Evolutionary conservation across 2,329 filamentous ascomycete genomes (phyloP).

Genomic region (Cercospora beticola): DNA sequence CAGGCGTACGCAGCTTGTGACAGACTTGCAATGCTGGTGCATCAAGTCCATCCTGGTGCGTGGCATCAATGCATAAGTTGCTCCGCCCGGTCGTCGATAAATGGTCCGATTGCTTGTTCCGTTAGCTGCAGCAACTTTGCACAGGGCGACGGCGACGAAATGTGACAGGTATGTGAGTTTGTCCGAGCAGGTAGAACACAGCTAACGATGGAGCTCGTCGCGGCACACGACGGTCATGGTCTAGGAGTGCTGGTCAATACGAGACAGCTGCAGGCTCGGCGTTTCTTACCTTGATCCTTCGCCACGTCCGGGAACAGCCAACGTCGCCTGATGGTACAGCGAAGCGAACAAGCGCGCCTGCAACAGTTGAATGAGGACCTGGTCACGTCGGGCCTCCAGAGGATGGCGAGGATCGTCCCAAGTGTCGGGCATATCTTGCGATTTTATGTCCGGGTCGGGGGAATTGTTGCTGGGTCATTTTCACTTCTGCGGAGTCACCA

Average conservation of each 20-base stretch:
- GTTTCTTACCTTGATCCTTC: neutral
- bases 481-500: neutral
- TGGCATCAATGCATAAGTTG: neutral
- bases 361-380: neutral
- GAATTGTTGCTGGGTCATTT: neutral
- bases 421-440: neutral
- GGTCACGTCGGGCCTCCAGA: neutral
- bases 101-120: neutral
- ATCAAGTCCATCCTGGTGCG: neutral
- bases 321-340: neutral
- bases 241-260: neutral
- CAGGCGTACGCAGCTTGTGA: neutral
- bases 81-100: neutral
- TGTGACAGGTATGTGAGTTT: neutral
- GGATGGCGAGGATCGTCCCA: neutral
- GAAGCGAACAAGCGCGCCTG: neutral
- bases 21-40: neutral
- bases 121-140: conserved; percentile 2
- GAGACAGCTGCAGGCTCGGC: neutral
- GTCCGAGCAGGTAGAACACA: neutral
- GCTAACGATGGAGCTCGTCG: neutral
- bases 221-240: neutral
- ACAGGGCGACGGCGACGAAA: neutral
- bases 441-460: neutral
- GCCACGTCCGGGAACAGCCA: neutral